Conservation (phyloP, 2,329 filamentous ascomycete genomes). For the Aureobasidium lini region DNA sequence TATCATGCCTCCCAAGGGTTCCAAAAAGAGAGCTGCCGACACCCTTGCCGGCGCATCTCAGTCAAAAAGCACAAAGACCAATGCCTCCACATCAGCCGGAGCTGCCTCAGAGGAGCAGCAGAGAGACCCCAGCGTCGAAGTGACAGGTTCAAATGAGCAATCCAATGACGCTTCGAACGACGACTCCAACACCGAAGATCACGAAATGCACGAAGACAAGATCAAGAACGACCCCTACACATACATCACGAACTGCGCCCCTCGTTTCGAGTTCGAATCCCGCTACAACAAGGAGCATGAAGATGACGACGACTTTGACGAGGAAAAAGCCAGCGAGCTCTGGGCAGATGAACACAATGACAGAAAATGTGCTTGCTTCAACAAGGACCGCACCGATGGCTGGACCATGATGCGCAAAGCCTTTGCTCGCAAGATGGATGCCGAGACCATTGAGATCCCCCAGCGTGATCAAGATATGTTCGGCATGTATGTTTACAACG, state of each 20-base stretch:
- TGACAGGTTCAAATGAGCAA: background rate
- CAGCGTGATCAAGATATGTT: background rate
- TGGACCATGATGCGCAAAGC: conserved; percentile 10
- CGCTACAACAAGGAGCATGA: background rate
- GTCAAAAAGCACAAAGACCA: conserved; percentile 1
- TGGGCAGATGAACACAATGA: background rate
- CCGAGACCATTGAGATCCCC: background rate
- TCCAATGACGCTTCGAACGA: background rate
- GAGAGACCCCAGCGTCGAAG: background rate
- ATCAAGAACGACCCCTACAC: background rate
- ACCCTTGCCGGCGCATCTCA: background rate
- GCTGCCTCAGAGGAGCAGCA: background rate
- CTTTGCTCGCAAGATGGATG: background rate
- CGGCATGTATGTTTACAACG: conserved; percentile 6
- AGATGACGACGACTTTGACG: background rate
- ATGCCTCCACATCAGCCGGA: background rate
- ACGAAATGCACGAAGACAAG: background rate
- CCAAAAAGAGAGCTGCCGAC: conserved; percentile 1
- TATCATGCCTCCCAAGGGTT: background rate
- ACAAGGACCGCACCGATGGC: conserved; percentile 1
- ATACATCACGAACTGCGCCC: background rate
- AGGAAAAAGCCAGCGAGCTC: background rate
- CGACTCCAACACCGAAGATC: background rate
- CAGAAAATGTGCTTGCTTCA: conserved; percentile 1
- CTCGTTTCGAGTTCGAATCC: background rate